Conservation (phyloP, 164 flowering plant species). For the Kingdonia uniflora region DNA sequence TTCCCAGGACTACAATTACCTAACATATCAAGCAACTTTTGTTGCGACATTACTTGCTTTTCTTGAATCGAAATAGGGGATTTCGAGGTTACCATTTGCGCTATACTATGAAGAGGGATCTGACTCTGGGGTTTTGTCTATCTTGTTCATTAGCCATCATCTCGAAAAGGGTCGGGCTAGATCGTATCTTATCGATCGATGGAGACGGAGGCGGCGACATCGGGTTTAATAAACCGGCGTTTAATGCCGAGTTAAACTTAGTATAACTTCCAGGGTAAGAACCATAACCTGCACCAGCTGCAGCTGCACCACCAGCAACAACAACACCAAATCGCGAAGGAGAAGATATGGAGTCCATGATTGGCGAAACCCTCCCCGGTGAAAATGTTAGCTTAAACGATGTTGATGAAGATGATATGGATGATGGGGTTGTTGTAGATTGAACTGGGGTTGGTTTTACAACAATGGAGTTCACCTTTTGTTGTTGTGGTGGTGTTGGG, state of each 20-base stretch:
- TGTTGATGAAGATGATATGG: conserved; percentile 9
- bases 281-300: conserved; percentile 4
- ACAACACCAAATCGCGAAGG: neutral
- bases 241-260: conserved; percentile 75
- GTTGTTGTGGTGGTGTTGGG: too few relatives aligned
- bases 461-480: neutral
- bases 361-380: conserved; percentile 30
- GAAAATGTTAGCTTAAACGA: conserved; percentile 32
- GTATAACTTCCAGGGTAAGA: conserved; percentile 46
- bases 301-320: too few relatives aligned
- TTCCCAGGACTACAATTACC: conserved; percentile 58
- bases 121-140: neutral
- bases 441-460: neutral
- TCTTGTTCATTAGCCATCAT: neutral
- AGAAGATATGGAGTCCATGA: conserved; percentile 35
- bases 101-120: too few relatives aligned
- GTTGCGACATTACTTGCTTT: conserved; percentile 36
- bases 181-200: neutral
- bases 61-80: neutral
- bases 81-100: conserved; percentile 2
- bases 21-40: conserved; percentile 48
- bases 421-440: conserved; percentile 10
- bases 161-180: neutral
- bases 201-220: conserved; percentile 53
- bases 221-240: conserved; percentile 82